phyloP scores from a whole-genome alignment of 805 yeast genomes.

The Jamesozyma spencerorum region DNA sequence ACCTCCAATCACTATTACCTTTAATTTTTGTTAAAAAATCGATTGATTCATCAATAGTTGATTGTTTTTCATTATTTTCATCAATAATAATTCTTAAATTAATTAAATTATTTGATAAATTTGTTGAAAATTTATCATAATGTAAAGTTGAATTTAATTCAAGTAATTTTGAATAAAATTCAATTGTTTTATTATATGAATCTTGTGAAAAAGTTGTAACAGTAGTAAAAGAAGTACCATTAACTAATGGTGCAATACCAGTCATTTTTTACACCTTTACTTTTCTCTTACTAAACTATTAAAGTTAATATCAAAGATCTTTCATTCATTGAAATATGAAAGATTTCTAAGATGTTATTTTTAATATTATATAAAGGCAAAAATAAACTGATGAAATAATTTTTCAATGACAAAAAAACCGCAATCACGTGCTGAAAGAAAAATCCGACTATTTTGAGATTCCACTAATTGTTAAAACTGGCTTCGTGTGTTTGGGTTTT shows the following conservation, averaged over 20 bases:
- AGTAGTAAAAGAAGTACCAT: constrained; percentile 46
- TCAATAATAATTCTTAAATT: constrained; percentile 23
- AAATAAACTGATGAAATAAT: too few relatives aligned
- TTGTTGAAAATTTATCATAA: constrained; percentile 2
- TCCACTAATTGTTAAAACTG: too few relatives aligned
- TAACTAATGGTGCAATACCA: constrained; percentile 31
- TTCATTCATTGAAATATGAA: neutral
- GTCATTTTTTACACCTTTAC: constrained; percentile 10
- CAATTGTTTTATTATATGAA: constrained; percentile 38
- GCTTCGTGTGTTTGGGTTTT: too few relatives aligned
- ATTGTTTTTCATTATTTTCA: constrained; percentile 12
- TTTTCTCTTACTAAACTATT: too few relatives aligned
- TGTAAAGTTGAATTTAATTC: constrained; percentile 9
- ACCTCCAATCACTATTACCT: constrained; percentile 40
- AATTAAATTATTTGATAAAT: constrained; percentile 18
- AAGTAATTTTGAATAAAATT: constrained; percentile 39
- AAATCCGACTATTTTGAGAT: too few relatives aligned
- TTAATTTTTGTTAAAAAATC: constrained; percentile 1
- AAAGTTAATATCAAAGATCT: too few relatives aligned
- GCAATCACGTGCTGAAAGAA: too few relatives aligned
- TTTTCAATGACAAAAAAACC: too few relatives aligned
- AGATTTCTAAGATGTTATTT: neutral
- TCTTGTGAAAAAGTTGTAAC: constrained; percentile 43
- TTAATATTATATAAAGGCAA: too few relatives aligned
- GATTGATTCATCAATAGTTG: constrained; percentile 22